Conservation (phyloP, 2,329 filamentous ascomycete species). For the Penicillium verrucosum region DNA sequence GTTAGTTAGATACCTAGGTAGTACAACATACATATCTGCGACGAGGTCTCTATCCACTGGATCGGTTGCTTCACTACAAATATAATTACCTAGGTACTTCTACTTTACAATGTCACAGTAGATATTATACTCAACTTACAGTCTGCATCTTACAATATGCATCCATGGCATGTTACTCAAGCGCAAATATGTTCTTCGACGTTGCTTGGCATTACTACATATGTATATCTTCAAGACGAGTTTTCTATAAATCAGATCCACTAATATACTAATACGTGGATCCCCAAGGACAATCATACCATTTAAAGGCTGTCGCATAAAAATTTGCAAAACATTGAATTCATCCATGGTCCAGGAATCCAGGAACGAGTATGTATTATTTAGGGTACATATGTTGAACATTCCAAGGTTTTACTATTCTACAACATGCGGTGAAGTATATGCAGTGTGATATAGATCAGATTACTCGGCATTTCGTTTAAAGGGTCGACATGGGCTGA, state of each 20-base stretch:
- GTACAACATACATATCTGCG: neutral
- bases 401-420: neutral
- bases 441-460: neutral
- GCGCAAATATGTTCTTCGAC: neutral
- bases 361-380: neutral
- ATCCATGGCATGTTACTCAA: neutral
- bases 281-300: neutral
- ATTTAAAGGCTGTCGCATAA: neutral
- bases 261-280: neutral
- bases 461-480: neutral
- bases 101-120: neutral
- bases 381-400: no score
- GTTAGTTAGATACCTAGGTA: neutral
- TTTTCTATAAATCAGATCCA: neutral
- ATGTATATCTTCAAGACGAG: neutral
- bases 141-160: neutral
- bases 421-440: neutral
- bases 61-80: neutral
- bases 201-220: neutral
- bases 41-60: neutral
- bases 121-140: neutral
- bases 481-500: conserved; percentile 1
- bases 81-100: neutral
- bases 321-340: neutral
- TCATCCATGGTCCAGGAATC: neutral